A percentile compares a stretch with the other conserved stretches of the same genome.
Conservation (phyloP, 2,329 filamentous ascomycete genomes). For the Ceratocystis eucalypticola region DNA sequence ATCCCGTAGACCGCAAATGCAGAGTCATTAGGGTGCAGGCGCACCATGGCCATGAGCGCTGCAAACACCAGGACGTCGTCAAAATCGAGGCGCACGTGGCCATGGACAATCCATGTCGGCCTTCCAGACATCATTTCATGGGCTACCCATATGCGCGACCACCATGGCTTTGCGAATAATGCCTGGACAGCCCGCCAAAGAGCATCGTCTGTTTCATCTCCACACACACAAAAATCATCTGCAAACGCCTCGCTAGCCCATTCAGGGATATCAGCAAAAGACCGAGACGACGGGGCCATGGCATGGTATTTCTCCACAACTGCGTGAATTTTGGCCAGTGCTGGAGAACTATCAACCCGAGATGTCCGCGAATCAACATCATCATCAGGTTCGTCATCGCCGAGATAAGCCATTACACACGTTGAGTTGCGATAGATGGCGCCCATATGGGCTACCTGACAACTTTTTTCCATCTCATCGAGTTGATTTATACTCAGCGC, state of each 20-base stretch:
- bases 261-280: slow-evolving; percentile 11
- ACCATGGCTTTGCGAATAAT: slow-evolving; percentile 20
- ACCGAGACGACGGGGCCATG: slow-evolving; percentile 9
- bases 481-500: slow-evolving; percentile 24
- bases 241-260: slow-evolving; percentile 18
- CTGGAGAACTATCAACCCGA: slow-evolving; percentile 7
- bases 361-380: neutral
- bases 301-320: slow-evolving; percentile 18
- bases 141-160: slow-evolving; percentile 19
- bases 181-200: slow-evolving; percentile 19
- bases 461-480: slow-evolving; percentile 22
- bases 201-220: slow-evolving; percentile 15
- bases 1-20: slow-evolving; percentile 17
- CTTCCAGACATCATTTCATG: slow-evolving; percentile 17
- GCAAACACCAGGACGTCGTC: slow-evolving; percentile 19
- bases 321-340: slow-evolving; percentile 18
- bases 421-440: slow-evolving; percentile 22
- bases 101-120: slow-evolving; percentile 19
- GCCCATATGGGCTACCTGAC: slow-evolving; percentile 22
- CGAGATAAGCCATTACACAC: slow-evolving; percentile 20
- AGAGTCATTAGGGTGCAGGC: slow-evolving; percentile 18
- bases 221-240: slow-evolving; percentile 20
- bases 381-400: slow-evolving; percentile 13
- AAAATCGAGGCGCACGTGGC: slow-evolving; percentile 14
- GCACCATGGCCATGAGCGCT: slow-evolving; percentile 19